Base-by-base conservation (phyloP, 2,329 filamentous ascomycete species). In the Colletotrichum ledebouriae region DNA sequence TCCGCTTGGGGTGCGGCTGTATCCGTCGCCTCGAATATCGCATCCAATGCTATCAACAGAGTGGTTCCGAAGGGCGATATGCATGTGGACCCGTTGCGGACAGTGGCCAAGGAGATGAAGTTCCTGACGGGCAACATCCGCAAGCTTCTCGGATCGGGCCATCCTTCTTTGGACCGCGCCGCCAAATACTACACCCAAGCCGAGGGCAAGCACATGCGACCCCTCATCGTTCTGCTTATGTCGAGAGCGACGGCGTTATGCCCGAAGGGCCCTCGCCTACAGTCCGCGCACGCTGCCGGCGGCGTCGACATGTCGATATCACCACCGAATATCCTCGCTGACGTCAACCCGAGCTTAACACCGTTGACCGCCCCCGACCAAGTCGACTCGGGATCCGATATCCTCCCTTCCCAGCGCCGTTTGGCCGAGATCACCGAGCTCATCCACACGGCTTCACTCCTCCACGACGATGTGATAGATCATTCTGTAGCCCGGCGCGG, bases 381-480 rank as follows among this genome's bases (percentile, higher is more conserved):
- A 46, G 73, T 79, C 58, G 77, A 79, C 44, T 72, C 73, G 63
- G 84, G 85, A 62, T 80, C 87, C 73, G 89, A 93, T 73, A 96
- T 99, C 73, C 89, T 98, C 20, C 95, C 96, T n/a, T 92, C 94
- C 17, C 96, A 99, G 78, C 87, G 95, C 72, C 90, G 96, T 29
- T 85, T 99, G 42, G 96, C 96, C 59, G 96, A 99, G 80, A 98
- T 99, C 75, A 96, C 95, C 2, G 96, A 99, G 80, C 86, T 99
- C 63, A 98, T 99, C 72, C 96, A 99, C 80, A 98, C 96, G 0
- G 94, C 96, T 0, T 98, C 95, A 2, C 87, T 99, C 17, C 89
- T 99, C 13, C 96, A 99, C 81, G 96, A 99, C 85, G 96, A 99
- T 81, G 96, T 99, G 34, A 97, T 99, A 76, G 96, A 99, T 78